phyloP scores from a whole-genome alignment of 352 stramenopile genomes.

The Pythium apleroticum region DNA sequence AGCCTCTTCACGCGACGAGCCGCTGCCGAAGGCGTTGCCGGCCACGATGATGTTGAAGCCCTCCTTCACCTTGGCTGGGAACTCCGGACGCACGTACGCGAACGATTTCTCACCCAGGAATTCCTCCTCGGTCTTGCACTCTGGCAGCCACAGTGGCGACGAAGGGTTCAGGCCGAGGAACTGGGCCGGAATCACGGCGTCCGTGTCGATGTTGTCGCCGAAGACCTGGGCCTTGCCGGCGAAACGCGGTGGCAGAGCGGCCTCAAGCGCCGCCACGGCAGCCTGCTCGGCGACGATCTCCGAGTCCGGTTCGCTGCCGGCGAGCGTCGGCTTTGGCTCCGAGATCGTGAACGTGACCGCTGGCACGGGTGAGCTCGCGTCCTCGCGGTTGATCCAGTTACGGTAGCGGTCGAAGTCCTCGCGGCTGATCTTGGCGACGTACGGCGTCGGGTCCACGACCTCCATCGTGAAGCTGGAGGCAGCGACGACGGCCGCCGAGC shows the following conservation, averaged over 20 bases:
- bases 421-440: conserved; percentile 61
- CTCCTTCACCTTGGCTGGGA: conserved; percentile 63
- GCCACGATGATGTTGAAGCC: conserved; percentile 83
- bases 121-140: conserved; percentile 79
- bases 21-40: conserved; percentile 68
- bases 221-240: conserved; percentile 70
- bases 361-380: conserved; percentile 24
- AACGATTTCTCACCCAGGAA: conserved; percentile 81
- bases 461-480: conserved; percentile 81
- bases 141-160: conserved; percentile 72
- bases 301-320: conserved; percentile 21
- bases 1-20: conserved; percentile 77
- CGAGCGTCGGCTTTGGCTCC: conserved; percentile 48
- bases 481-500: conserved; percentile 63
- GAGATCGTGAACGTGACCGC: conserved; percentile 37
- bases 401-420: conserved; percentile 81
- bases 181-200: conserved; percentile 78
- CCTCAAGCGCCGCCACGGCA: conserved; percentile 52
- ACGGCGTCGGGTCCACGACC: conserved; percentile 64
- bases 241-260: conserved; percentile 55
- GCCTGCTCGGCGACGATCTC: conserved; percentile 61
- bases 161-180: conserved; percentile 84
- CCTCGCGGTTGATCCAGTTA: conserved; percentile 56
- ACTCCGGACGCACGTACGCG: conserved; percentile 80
- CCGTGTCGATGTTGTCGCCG: conserved; percentile 81